Evolutionary conservation across 805 yeast species (phyloP), one percentile per base, ranked within the genome.

Genomic region (Ogataea kodamae): DNA sequence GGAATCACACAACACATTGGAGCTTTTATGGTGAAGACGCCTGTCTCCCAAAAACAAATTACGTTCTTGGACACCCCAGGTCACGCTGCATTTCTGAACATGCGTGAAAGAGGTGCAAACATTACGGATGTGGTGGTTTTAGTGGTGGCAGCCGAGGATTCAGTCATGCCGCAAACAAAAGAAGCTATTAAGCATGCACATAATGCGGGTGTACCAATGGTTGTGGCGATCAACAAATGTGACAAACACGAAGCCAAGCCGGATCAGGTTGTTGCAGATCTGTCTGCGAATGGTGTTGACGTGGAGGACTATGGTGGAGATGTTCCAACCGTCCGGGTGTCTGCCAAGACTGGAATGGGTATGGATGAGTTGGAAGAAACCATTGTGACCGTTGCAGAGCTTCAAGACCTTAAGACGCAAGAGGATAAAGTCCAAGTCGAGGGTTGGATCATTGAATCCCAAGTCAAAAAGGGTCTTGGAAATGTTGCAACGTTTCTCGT

Each of bases 1-100:
- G 97, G 98, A 12, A 92, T 92, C 32, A 92, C 98, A 0, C 98
- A 92, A 58, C 97, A 88, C 56, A 92, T 92, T 37, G 98, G 98
- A 57, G 97, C 98, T 1, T 92, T 92, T 50, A 81, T 90, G 10
- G 92, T 90, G 15, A 66, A 68, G n/a, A 74, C 95, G 0, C 89
- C 92, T 0, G 56, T 72, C 1, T 74, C 92, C 1, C 78, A 81
- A 49, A 82, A 81, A 55, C 65, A 65, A 25, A 85, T 92, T 44
- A 90, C 97, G 0, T 90, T 92, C 46, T 68, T 92, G 42, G 98
- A 92, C 58, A 92, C 98, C 0, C 98, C 98, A 0, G 98, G 98
- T 0, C 98, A 92, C 62, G 94, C 96, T 8, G 97, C 97, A 0
- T 92, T 92, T 54, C 65, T 92, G 45, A 88, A 88, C 51, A 88